A percentile compares a stretch with the other conserved stretches of the same genome.
Evolutionary conservation across 208 protist genomes (phyloP).

Genomic region (Acanthamoeba castellanii): DNA sequence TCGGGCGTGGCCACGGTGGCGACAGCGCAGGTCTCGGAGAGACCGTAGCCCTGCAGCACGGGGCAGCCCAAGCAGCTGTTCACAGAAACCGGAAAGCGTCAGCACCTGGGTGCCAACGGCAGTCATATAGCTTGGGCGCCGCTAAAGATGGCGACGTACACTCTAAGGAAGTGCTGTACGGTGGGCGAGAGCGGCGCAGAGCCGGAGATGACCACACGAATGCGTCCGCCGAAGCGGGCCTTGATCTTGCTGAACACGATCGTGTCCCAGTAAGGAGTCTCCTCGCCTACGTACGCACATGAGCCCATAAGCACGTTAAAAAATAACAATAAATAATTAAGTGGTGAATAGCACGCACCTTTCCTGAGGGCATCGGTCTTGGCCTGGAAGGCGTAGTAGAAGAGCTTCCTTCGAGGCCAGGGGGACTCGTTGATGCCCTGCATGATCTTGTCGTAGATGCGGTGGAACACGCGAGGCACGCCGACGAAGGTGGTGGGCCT

Average conservation of each 20-base stretch:
- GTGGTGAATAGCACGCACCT: not conserved
- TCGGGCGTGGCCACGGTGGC: constrained; percentile 34
- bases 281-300: not conserved
- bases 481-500: constrained; percentile 89
- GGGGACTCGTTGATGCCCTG: constrained; percentile 57
- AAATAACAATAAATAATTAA: not conserved
- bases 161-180: constrained; percentile 88
- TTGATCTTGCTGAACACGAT: constrained; percentile 79
- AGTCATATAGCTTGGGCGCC: no score
- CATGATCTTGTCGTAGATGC: constrained; percentile 87
- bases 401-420: constrained; percentile 42
- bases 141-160: constrained; percentile 27
- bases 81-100: not conserved
- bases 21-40: constrained; percentile 32
- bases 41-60: constrained; percentile 79
- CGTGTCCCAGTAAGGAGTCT: constrained; percentile 62
- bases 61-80: constrained; percentile 76
- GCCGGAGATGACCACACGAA: constrained; percentile 89
- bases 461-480: constrained; percentile 90
- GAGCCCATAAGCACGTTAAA: not conserved
- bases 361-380: constrained; percentile 37
- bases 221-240: constrained; percentile 87
- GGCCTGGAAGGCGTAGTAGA: constrained; percentile 61
- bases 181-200: constrained; percentile 88
- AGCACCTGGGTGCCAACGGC: no score